phyloP scores from a whole-genome alignment of 129 eudicot species.

The Artemisia argyi region DNA sequence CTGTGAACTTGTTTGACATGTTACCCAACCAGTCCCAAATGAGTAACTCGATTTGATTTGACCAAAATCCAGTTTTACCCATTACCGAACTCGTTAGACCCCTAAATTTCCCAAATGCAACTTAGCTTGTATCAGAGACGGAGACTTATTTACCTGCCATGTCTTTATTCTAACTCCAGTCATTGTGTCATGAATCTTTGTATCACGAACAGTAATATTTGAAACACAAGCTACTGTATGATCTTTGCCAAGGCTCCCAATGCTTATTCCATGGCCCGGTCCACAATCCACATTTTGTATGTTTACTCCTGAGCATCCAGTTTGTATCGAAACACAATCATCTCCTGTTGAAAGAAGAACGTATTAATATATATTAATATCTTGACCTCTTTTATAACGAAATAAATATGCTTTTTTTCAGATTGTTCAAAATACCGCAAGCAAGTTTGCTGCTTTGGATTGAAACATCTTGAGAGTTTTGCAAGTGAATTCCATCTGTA shows the following conservation, averaged over 20 bases:
- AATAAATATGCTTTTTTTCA: neutral
- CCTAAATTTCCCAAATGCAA: no score
- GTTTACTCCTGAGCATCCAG: slow-evolving; percentile 58
- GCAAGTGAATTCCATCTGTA: slow-evolving; percentile 87
- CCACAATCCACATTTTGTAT: slow-evolving; percentile 67
- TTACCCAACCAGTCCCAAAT: no score
- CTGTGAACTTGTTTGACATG: no score
- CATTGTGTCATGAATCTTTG: slow-evolving; percentile 40
- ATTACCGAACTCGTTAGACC: no score
- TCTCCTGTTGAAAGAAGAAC: slow-evolving; percentile 44
- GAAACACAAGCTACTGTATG: slow-evolving; percentile 64
- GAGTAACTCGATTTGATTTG: no score
- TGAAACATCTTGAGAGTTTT: slow-evolving; percentile 63
- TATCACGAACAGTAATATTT: slow-evolving; percentile 61
- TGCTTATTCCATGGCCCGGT: slow-evolving; percentile 82
- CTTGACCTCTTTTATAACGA: neutral
- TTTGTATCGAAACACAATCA: slow-evolving; percentile 75
- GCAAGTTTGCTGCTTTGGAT: slow-evolving; percentile 54
- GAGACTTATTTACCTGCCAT: slow-evolving; percentile 58
- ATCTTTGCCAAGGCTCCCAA: slow-evolving; percentile 68
- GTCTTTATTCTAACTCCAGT: slow-evolving; percentile 81
- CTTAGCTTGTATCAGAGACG: no score
- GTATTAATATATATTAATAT: neutral
- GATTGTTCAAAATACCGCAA: slow-evolving; percentile 45
- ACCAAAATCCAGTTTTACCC: no score